These are phyloP conservation scores for Naganishia vaughanmartiniae DNA, from an alignment of 768 basidiomycete genomes.

Conservation along the genomic window DNA sequence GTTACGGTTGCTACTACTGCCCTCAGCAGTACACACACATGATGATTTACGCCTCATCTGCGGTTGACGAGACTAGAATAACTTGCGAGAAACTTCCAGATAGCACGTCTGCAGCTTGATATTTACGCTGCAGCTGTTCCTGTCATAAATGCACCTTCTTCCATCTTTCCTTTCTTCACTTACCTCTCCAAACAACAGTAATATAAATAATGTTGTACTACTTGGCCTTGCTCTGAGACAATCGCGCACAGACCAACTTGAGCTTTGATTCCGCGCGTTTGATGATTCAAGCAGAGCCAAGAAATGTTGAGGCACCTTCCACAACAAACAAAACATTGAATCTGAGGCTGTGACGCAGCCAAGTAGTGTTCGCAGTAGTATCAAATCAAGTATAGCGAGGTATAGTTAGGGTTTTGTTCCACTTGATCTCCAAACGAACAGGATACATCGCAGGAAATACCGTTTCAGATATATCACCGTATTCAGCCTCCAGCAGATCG, in stretches of 20 bases:
- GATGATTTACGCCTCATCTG: too few relatives aligned
- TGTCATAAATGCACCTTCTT: too few relatives aligned
- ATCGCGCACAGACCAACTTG: background rate
- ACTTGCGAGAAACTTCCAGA: too few relatives aligned
- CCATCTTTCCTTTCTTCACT: too few relatives aligned
- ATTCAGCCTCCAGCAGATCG: background rate
- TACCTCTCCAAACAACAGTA: too few relatives aligned
- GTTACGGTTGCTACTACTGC: too few relatives aligned
- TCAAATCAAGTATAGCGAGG: too few relatives aligned
- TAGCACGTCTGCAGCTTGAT: too few relatives aligned
- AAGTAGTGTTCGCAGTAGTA: background rate
- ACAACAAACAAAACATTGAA: background rate
- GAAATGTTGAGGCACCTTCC: slow-evolving; percentile 1
- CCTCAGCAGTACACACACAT: too few relatives aligned
- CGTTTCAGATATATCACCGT: background rate
- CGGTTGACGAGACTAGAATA: too few relatives aligned
- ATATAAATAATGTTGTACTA: too few relatives aligned
- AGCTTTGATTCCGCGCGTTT: background rate
- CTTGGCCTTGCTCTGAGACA: background rate
- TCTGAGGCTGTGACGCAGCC: background rate
- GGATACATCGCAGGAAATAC: background rate
- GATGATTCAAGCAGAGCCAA: background rate
- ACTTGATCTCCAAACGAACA: background rate
- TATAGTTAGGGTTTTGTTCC: background rate
- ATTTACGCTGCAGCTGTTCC: too few relatives aligned